These are phyloP conservation scores for Candida dajiaensis DNA, from an alignment of 805 yeast genomes.

Conservation along the genomic window DNA sequence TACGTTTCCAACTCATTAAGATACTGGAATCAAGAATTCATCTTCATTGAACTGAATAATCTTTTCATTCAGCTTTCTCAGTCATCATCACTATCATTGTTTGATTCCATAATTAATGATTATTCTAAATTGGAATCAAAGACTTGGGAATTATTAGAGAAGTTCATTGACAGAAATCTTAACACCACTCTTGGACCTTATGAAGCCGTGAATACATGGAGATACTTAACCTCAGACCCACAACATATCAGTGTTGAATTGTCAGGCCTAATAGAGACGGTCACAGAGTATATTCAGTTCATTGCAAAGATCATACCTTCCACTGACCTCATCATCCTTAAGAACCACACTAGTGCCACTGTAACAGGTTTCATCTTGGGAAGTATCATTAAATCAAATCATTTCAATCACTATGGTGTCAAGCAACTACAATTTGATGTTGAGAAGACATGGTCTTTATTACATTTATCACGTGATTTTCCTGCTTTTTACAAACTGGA, in stretches of 20 bases:
- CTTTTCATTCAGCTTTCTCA: constrained; percentile 18
- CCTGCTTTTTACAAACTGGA: constrained; percentile 17
- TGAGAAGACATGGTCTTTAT: constrained; percentile 22
- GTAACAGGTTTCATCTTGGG: constrained; percentile 29
- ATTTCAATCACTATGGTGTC: constrained; percentile 29
- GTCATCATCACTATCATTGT: constrained; percentile 19
- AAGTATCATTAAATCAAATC: constrained; percentile 31
- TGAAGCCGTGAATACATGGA: constrained; percentile 29
- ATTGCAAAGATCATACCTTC: constrained; percentile 10
- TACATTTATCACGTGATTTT: constrained; percentile 18
- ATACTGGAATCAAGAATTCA: constrained; percentile 22
- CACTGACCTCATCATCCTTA: constrained; percentile 17
- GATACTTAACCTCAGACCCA: constrained; percentile 3
- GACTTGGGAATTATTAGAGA: constrained; percentile 25
- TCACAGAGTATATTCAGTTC: constrained; percentile 20
- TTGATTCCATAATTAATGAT: constrained; percentile 25
- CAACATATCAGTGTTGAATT: constrained; percentile 24
- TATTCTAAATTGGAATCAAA: constrained; percentile 24
- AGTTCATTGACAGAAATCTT: constrained; percentile 26
- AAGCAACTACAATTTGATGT: constrained; percentile 29
- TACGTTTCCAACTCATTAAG: constrained; percentile 16
- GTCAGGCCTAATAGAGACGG: constrained; percentile 16
- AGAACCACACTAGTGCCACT: constrained; percentile 20
- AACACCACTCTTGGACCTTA: constrained; percentile 27
- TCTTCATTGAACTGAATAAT: constrained; percentile 22